Evolutionary conservation across 1,284 basidiomycete species (phyloP), one percentile per base, ranked within the genome.

Genomic region (Ustilago bromivora): DNA sequence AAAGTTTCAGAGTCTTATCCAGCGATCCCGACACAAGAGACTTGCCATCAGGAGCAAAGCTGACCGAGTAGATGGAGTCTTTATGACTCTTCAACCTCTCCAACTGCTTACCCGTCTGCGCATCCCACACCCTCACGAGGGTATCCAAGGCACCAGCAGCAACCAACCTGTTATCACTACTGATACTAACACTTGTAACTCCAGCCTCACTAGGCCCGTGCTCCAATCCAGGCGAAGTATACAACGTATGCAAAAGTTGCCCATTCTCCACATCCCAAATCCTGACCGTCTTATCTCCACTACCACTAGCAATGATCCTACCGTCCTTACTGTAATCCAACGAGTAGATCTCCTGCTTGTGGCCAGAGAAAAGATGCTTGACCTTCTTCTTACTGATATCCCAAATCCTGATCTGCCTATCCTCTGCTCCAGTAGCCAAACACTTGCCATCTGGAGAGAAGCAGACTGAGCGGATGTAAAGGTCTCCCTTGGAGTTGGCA

Each of bases 271-370:
- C 91, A 84, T 95, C 91, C 94, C 94, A 96, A 66, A 96, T 91
- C 55, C 92, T 89, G n/a, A 93, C 92, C 11, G 93, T 94, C 87
- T 92, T 92, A 87, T 96, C 95, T 6, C 93, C 93, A 0, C 93
- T 94, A 17, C 94, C 94, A 12, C 92, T 94, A n/a, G 94, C 92
- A 71, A 96, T 91, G 78, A 92, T 90, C 13, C 91, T 89, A 8
- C 94, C 94, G 82, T 96, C 93, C 31, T 89, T 87, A 10, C 92
- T 92, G 85, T 94, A 85, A 84, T 94, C 93, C 67, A 96, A 90
- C 6, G 93, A 93, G 87, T 95, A 96, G 79, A 96, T 94, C 87
- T 95, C 94, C 83, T 94, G 92, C 84, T 92, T 91, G 87, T 96
- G 95, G 2, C 94, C 95, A 57, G 92, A 90, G 75, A 95, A 92